A percentile compares a stretch with the other conserved stretches of the same genome.
Conservation (phyloP, 306 rosid genomes). For the Citrullus colocynthis region DNA sequence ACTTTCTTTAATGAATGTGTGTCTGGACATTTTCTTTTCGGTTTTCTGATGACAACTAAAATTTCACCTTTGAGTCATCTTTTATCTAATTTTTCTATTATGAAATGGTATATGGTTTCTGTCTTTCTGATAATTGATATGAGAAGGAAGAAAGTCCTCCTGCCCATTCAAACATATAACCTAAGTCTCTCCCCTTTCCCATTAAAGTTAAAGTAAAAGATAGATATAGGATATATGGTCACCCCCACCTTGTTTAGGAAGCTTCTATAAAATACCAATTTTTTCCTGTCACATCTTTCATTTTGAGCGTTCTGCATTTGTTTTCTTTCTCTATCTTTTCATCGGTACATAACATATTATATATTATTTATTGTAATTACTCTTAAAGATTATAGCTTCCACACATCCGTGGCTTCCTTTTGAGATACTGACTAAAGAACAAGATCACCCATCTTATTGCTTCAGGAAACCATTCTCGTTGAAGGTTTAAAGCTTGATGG, state of each 20-base stretch:
- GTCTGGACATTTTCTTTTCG: neutral
- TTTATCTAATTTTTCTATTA: neutral
- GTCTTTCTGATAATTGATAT: neutral
- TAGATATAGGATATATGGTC: neutral
- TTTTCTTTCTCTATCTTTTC: neutral
- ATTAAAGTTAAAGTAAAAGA: neutral
- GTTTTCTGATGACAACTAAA: neutral
- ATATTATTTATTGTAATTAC: neutral
- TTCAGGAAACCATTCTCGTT: slow-evolving; percentile 61
- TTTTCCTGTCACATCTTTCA: neutral
- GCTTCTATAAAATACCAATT: neutral
- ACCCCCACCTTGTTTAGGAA: neutral
- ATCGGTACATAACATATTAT: neutral
- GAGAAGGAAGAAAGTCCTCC: neutral
- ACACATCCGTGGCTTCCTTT: neutral
- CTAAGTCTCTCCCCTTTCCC: neutral
- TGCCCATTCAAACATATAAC: neutral
- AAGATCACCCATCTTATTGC: neutral
- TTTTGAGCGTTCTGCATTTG: neutral
- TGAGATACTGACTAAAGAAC: neutral
- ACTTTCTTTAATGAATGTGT: neutral
- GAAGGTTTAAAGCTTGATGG: slow-evolving; percentile 63
- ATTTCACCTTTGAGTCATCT: neutral
- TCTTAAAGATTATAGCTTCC: neutral
- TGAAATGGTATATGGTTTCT: neutral